A percentile compares a stretch with the other conserved stretches of the same genome.
These are phyloP conservation scores for Phytophthora hybrid DNA, from an alignment of 352 stramenopile species.

Conservation along the genomic window DNA sequence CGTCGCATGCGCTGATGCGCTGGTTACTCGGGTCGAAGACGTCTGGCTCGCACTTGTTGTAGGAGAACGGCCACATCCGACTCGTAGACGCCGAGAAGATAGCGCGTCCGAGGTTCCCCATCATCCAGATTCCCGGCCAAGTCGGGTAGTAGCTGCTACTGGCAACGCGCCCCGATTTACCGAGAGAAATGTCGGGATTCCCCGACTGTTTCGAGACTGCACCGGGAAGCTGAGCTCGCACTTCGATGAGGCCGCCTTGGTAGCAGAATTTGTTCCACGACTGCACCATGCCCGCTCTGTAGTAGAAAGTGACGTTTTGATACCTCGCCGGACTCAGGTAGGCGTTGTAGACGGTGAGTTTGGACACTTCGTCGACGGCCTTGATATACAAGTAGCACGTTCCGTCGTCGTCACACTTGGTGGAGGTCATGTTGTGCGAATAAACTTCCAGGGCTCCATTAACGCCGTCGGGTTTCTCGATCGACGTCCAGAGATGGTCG, in stretches of 20 bases:
- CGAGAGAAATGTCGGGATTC: conserved; percentile 52
- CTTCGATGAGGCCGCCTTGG: conserved; percentile 93
- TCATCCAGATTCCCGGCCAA: conserved; percentile 95
- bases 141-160: conserved; percentile 68
- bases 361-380: conserved; percentile 47
- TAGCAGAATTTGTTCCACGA: conserved; percentile 97
- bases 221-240: conserved; percentile 90
- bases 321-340: conserved; percentile 55
- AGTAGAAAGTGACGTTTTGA: conserved; percentile 53
- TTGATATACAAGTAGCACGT: conserved; percentile 73
- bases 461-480: conserved; percentile 94
- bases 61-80: conserved; percentile 95
- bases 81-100: conserved; percentile 93
- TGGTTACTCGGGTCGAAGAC: conserved; percentile 52
- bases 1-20: conserved; percentile 84
- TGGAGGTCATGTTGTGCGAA: conserved; percentile 86
- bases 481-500: conserved; percentile 94
- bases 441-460: conserved; percentile 94
- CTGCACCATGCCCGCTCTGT: conserved; percentile 89
- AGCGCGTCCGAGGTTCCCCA: conserved; percentile 94
- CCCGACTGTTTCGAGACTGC: conserved; percentile 60
- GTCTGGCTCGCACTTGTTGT: conserved; percentile 84
- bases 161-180: conserved; percentile 40
- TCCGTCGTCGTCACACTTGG: conserved; percentile 51
- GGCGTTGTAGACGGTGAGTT: conserved; percentile 54